Percentiles rank a stretch among this genome's conserved stretches.
Evolutionary conservation across 1,284 basidiomycete species (phyloP).

Genomic region (Phenoliferia sp.): DNA sequence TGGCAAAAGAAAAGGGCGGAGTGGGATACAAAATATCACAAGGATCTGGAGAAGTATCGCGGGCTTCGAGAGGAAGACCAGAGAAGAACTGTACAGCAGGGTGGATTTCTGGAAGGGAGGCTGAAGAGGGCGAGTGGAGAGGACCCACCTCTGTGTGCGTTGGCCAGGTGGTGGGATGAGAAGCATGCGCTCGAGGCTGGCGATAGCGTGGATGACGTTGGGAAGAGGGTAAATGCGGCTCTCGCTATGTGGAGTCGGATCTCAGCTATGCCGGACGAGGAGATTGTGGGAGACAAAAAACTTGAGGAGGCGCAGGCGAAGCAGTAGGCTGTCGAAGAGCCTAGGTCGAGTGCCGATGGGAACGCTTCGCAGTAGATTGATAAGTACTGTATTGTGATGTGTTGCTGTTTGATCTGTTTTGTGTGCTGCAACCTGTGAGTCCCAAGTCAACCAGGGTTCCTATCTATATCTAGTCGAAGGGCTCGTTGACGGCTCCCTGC

Average conservation of each 20-base stretch:
- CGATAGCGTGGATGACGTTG: slow-evolving; percentile 27
- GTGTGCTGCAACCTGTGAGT: too few relatives aligned
- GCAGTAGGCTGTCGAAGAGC: neutral
- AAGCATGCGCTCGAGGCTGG: slow-evolving; percentile 39
- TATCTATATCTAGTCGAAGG: too few relatives aligned
- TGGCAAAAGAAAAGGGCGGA: slow-evolving; percentile 48
- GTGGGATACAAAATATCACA: slow-evolving; percentile 57
- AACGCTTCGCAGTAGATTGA: too few relatives aligned
- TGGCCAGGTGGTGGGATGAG: slow-evolving; percentile 40
- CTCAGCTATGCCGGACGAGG: slow-evolving; percentile 21
- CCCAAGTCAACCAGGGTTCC: too few relatives aligned
- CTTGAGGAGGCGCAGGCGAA: slow-evolving; percentile 5
- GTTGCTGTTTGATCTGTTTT: too few relatives aligned
- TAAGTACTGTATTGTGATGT: too few relatives aligned
- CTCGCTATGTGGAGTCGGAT: slow-evolving; percentile 18
- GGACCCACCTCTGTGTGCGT: slow-evolving; percentile 62
- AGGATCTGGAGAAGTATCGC: slow-evolving; percentile 38
- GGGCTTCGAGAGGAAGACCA: slow-evolving; percentile 28
- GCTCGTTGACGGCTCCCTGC: too few relatives aligned
- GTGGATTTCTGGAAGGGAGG: slow-evolving; percentile 11
- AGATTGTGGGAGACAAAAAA: slow-evolving; percentile 10
- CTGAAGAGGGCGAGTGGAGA: slow-evolving; percentile 59
- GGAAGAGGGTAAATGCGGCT: slow-evolving; percentile 22
- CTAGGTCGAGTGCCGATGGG: too few relatives aligned
- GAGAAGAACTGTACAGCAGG: neutral